phyloP scores from a whole-genome alignment of 768 basidiomycete genomes.

The Tremella yokohamensis region DNA sequence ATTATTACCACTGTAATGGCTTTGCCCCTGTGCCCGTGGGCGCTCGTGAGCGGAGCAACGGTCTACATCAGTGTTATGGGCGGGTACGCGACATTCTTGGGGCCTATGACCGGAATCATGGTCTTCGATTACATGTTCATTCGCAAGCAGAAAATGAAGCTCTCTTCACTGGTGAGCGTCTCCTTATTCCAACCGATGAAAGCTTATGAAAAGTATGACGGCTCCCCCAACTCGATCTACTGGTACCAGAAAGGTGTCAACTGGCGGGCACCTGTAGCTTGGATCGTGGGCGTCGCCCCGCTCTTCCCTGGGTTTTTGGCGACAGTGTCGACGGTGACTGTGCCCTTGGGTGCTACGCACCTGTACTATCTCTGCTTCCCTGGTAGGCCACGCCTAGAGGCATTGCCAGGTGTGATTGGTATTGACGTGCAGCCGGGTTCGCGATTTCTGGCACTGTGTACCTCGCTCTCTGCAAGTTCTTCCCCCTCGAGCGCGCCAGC shows the following conservation, averaged over 20 bases:
- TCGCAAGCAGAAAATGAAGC: constrained; percentile 21
- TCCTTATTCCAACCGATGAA: neutral
- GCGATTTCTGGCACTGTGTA: constrained; percentile 26
- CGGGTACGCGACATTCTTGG: constrained; percentile 35
- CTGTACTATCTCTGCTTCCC: constrained; percentile 24
- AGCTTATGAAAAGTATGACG: constrained; percentile 19
- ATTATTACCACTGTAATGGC: constrained; percentile 31
- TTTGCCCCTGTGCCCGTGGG: constrained; percentile 38
- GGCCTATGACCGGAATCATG: constrained; percentile 36
- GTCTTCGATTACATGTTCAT: constrained; percentile 37
- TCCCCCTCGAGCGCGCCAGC: constrained; percentile 20
- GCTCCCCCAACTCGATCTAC: constrained; percentile 21
- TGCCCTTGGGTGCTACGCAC: constrained; percentile 13
- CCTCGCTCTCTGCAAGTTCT: constrained; percentile 25
- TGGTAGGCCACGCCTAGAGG: constrained; percentile 6
- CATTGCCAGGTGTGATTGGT: neutral
- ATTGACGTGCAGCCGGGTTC: constrained; percentile 19
- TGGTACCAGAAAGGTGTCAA: constrained; percentile 29
- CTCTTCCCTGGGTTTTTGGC: constrained; percentile 40
- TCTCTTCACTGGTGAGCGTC: constrained; percentile 17
- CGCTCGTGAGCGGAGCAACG: constrained; percentile 30
- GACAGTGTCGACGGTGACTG: constrained; percentile 15
- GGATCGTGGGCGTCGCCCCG: constrained; percentile 30
- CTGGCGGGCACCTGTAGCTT: constrained; percentile 32
- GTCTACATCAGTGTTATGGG: constrained; percentile 34